phyloP scores from a whole-genome alignment of 148 eudicot genomes.

The Amaranthus cruentus region DNA sequence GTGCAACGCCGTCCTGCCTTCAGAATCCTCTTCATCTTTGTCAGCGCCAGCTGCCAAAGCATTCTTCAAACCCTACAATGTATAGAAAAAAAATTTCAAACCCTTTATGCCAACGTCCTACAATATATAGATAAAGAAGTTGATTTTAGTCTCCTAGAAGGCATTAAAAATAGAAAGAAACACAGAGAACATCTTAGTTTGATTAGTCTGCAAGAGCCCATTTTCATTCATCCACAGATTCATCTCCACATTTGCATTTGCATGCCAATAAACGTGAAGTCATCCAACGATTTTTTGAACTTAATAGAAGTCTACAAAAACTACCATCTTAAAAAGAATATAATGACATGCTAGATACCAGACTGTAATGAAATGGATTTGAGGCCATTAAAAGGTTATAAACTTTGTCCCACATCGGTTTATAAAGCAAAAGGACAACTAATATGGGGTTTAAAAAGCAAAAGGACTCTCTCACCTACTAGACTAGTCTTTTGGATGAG shows the following conservation, averaged over 20 bases:
- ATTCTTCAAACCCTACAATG: constrained; percentile 57
- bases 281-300: not conserved
- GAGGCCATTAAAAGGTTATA: no score
- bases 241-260: not conserved
- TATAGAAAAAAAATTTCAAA: not conserved
- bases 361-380: no score
- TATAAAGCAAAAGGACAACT: no score
- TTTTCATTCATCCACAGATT: not conserved
- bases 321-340: not conserved
- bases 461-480: no score
- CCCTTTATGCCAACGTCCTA: constrained; percentile 26
- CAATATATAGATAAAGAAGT: constrained; percentile 1
- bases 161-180: not conserved
- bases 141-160: not conserved
- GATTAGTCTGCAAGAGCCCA: not conserved
- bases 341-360: no score
- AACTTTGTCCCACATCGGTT: no score
- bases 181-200: not conserved
- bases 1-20: constrained; percentile 96
- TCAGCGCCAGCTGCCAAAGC: constrained; percentile 83
- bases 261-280: not conserved
- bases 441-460: no score
- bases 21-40: constrained; percentile 89
- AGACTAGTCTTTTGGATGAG: no score
- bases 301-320: not conserved